These are phyloP conservation scores for Boletus reticuloceps DNA, from an alignment of 768 basidiomycete species.

Conservation along the genomic window DNA sequence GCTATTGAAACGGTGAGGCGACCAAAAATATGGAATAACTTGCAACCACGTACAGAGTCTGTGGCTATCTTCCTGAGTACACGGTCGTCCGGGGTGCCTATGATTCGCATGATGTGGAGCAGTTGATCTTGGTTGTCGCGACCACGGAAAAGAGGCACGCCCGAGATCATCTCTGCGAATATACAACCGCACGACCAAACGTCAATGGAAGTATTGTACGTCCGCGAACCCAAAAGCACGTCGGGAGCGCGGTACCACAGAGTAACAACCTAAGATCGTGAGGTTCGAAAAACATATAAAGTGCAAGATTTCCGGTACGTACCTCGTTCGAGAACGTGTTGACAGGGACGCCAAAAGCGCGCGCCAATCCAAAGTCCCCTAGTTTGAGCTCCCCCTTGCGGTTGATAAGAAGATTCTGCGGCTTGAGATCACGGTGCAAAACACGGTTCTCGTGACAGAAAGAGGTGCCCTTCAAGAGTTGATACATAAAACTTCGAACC, in stretches of 20 bases:
- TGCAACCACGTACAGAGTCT: conserved; percentile 66
- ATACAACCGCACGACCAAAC: conserved; percentile 99
- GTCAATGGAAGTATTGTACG: conserved; percentile 97
- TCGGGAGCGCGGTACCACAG: conserved; percentile 99
- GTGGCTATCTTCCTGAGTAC: conserved; percentile 84
- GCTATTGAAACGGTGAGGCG: conserved; percentile 41
- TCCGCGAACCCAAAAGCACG: conserved; percentile 93
- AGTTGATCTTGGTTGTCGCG: conserved; percentile 97
- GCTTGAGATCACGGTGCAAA: conserved; percentile 95
- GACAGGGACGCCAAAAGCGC: conserved; percentile 98
- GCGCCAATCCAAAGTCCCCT: conserved; percentile 95
- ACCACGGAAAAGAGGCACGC: conserved; percentile 94
- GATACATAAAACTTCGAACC: conserved; percentile 95
- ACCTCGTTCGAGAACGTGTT: conserved; percentile 99
- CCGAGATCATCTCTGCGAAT: conserved; percentile 99
- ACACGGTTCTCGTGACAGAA: conserved; percentile 99
- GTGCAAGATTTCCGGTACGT: conserved; percentile 1
- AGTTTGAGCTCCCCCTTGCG: conserved; percentile 95
- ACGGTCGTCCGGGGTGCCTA: conserved; percentile 91
- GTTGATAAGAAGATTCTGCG: conserved; percentile 97
- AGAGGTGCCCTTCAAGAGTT: conserved; percentile 93
- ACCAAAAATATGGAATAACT: neutral
- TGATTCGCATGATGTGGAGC: conserved; percentile 95
- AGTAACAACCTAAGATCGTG: conserved; percentile 77
- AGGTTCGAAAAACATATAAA: conserved; percentile 1